Percentiles rank a stretch among this genome's conserved stretches.
Evolutionary conservation across 768 basidiomycete genomes (phyloP).

Genomic region (Amanita brunnescens): DNA sequence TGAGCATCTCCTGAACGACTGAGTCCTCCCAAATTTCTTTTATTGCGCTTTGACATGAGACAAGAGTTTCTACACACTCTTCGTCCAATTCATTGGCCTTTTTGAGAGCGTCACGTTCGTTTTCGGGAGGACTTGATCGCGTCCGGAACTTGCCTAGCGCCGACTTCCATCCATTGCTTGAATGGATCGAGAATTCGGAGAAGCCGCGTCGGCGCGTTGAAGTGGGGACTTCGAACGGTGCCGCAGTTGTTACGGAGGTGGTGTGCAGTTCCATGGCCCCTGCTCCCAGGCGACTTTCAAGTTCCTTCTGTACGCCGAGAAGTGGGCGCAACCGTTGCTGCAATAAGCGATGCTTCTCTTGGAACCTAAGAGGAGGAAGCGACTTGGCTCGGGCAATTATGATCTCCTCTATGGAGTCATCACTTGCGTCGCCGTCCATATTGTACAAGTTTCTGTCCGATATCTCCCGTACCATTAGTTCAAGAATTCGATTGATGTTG

Average conservation of each 20-base stretch:
- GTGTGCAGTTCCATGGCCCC: slow-evolving; percentile 44
- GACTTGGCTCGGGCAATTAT: slow-evolving; percentile 26
- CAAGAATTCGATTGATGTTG: slow-evolving; percentile 57
- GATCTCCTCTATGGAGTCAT: slow-evolving; percentile 35
- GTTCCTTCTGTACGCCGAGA: slow-evolving; percentile 43
- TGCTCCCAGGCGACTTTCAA: slow-evolving; percentile 53
- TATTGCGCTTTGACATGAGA: slow-evolving; percentile 57
- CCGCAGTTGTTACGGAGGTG: slow-evolving; percentile 28
- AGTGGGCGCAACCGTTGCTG: slow-evolving; percentile 52
- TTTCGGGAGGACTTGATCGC: slow-evolving; percentile 21
- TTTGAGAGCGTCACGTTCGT: slow-evolving; percentile 11
- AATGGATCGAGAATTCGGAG: slow-evolving; percentile 52
- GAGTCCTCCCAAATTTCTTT: slow-evolving; percentile 61
- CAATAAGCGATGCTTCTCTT: slow-evolving; percentile 53
- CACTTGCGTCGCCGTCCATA: slow-evolving; percentile 19
- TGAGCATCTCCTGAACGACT: slow-evolving; percentile 51
- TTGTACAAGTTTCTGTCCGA: slow-evolving; percentile 25
- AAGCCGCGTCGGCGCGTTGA: slow-evolving; percentile 18
- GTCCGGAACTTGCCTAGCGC: slow-evolving; percentile 48
- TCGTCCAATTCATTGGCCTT: slow-evolving; percentile 38
- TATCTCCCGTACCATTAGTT: slow-evolving; percentile 51
- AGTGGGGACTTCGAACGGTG: slow-evolving; percentile 27
- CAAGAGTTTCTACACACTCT: slow-evolving; percentile 49
- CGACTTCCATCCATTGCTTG: slow-evolving; percentile 58
- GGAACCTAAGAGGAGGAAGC: slow-evolving; percentile 40